Evolutionary conservation across 164 flowering plant genomes (phyloP), one percentile per base, ranked within the genome.

Genomic region (Nymphaea colorata): DNA sequence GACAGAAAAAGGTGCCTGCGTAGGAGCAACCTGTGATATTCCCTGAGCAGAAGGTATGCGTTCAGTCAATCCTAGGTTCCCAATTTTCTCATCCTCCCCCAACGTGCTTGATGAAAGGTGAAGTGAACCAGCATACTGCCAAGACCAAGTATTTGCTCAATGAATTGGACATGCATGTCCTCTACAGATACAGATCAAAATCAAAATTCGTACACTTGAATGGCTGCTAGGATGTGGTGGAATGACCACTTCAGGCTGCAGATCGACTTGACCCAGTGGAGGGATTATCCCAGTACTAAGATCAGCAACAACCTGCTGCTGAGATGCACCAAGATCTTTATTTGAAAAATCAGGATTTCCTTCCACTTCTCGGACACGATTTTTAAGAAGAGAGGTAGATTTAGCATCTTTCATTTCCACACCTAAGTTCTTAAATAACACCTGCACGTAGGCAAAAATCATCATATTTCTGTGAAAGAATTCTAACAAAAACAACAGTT

Each of bases 261-360:
- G 68, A 18, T 94, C 98, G 64, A 87, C 91, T 71, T 85, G 92
- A 75, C 80, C 84, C 42, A 80, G 70, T 4, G 91, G 66, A 67
- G 92, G 61, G n/a, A 86, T 71, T 25, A 79, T 70, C 67, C 74
- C 86, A 25, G 96, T 43, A 71, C 88, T 91, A 42, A 77, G 81
- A 67, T 91, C 96, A 78, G 88, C 69, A 64, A 83, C 78, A 45
- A 83, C 75, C 70, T 76, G 91, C n/a, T 61, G 64, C 62, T 85
- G 99, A 59, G 98, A 66, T 64, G 79, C 78, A 71, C 78, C 91
- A 62, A 84, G 68, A 73, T 92, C 99, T 74, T 94, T 92, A 62
- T 85, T 91, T 8, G 98, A 92, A 70, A 95, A 95, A 78, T 95
- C 99, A 76, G 98, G 98, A 80, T 95, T 95, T 57, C 98, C 98